Conservation (phyloP, 176 grass and related monocot genomes). For the Stipa capillata region DNA sequence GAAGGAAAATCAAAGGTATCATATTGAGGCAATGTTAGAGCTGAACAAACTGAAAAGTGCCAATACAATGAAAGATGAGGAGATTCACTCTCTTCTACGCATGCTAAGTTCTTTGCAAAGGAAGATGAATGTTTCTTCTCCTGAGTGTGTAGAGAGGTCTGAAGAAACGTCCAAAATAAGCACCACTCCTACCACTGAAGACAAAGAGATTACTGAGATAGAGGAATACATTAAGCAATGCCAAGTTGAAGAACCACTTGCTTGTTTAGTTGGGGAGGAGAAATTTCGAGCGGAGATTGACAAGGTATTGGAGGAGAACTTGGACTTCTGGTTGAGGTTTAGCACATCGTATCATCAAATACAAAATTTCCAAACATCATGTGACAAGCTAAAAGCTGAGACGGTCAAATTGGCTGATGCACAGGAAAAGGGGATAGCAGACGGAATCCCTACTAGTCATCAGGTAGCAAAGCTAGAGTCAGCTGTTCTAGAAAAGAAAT, state of each 20-base stretch:
- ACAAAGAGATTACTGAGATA: constrained; percentile 34
- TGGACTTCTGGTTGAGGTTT: constrained; percentile 78
- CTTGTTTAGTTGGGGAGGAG: constrained; percentile 28
- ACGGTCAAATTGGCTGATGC: constrained; percentile 38
- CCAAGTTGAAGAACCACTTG: constrained; percentile 20
- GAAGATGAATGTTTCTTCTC: constrained; percentile 24
- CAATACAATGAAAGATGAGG: constrained; percentile 57
- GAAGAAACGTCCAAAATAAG: constrained; percentile 38
- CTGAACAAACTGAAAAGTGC: constrained; percentile 52
- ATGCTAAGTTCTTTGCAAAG: constrained; percentile 65
- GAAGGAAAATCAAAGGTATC: constrained; percentile 36
- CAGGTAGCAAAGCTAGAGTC: constrained; percentile 40
- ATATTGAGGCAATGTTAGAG: constrained; percentile 41
- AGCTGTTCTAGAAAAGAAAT: constrained; percentile 50
- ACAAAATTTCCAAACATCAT: constrained; percentile 50
- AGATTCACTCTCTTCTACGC: constrained; percentile 53
- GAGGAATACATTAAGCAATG: constrained; percentile 54
- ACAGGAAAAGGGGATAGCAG: constrained; percentile 5
- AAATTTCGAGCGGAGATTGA: constrained; percentile 61
- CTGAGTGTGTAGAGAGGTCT: constrained; percentile 29
- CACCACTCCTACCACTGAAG: constrained; percentile 13
- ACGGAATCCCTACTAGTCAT: constrained; percentile 18
- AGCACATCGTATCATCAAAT: constrained; percentile 72
- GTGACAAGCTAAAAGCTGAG: constrained; percentile 37
- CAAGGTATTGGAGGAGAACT: constrained; percentile 50